These are phyloP conservation scores for Alliaria petiolata DNA, from an alignment of 345 rosid species.

Conservation along the genomic window DNA sequence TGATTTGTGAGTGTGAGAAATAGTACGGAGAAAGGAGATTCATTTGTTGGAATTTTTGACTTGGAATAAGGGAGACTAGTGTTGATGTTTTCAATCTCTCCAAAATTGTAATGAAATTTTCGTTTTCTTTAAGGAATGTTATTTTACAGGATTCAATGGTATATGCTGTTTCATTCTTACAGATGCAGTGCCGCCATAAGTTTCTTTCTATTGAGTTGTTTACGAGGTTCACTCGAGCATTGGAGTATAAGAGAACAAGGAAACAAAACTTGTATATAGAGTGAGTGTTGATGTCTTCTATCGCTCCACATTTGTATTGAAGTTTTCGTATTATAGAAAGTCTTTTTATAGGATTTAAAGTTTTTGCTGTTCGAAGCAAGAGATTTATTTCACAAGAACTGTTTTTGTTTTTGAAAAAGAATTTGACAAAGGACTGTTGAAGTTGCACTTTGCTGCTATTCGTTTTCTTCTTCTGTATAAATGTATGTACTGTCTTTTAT, in stretches of 20 bases:
- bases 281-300: neutral
- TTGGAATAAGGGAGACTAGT: slow-evolving; percentile 20
- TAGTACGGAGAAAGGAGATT: slow-evolving; percentile 7
- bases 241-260: too few species aligned
- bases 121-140: neutral
- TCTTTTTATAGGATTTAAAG: neutral
- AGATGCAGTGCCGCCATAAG: too few species aligned
- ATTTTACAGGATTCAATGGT: neutral
- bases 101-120: neutral
- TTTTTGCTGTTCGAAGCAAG: neutral
- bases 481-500: too few species aligned
- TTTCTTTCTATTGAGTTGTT: too few species aligned
- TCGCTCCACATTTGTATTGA: neutral
- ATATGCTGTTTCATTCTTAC: too few species aligned
- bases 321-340: neutral
- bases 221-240: too few species aligned
- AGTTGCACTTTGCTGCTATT: neutral
- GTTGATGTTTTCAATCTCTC: slow-evolving; percentile 12
- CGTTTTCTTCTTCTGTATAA: neutral
- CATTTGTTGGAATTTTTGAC: slow-evolving; percentile 24
- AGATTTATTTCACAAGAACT: neutral
- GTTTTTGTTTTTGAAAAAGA: too few species aligned
- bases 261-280: too few species aligned
- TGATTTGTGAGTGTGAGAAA: slow-evolving; percentile 22
- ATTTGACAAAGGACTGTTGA: neutral